phyloP scores from a whole-genome alignment of 495 filamentous ascomycete species.

The Penicillium odoratum region DNA sequence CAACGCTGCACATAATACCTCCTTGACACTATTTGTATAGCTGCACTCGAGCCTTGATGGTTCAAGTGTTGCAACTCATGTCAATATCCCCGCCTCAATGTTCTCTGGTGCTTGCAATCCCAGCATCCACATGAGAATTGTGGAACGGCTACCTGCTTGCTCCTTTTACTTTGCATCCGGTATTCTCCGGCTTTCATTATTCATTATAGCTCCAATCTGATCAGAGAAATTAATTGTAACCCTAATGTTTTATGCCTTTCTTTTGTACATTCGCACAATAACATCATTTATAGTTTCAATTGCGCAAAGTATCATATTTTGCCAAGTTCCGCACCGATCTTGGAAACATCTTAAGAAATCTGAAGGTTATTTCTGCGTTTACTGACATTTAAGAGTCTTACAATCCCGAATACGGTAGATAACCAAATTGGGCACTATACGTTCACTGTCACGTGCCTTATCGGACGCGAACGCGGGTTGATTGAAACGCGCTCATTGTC shows the following conservation, averaged over 20 bases:
- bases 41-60: constrained; percentile 22
- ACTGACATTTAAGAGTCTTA: too few relatives aligned
- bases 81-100: constrained; percentile 17
- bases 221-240: constrained; percentile 19
- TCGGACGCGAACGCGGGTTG: constrained; percentile 29
- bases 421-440: not conserved
- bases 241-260: not conserved
- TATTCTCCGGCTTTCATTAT: constrained; percentile 8
- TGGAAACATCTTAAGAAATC: too few relatives aligned
- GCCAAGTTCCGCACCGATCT: not conserved
- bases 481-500: constrained; percentile 26
- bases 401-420: not conserved
- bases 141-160: constrained; percentile 1
- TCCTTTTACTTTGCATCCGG: constrained; percentile 16
- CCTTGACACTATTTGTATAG: constrained; percentile 13
- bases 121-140: not conserved
- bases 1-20: constrained; percentile 32
- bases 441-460: constrained; percentile 27
- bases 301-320: not conserved
- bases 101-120: not conserved
- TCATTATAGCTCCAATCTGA: constrained; percentile 16
- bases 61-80: constrained; percentile 12
- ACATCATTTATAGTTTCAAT: not conserved
- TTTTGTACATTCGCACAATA: not conserved
- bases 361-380: too few relatives aligned